phyloP scores from a whole-genome alignment of 345 rosid genomes.

The Citrus trifoliata region DNA sequence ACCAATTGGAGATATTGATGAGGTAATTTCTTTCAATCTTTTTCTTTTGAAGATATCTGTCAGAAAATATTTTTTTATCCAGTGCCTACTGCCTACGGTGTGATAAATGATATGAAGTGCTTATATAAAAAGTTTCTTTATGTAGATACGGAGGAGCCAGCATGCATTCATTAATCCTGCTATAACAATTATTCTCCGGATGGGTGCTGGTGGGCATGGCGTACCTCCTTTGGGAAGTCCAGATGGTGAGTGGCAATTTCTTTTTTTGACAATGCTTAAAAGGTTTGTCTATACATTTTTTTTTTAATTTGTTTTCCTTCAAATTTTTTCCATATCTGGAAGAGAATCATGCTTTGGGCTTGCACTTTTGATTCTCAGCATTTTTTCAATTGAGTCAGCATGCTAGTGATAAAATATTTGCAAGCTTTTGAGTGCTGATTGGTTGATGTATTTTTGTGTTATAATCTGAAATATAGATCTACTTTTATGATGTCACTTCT shows the following conservation, averaged over 20 bases:
- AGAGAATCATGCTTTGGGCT: not conserved
- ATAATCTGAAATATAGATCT: not conserved
- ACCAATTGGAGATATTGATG: constrained; percentile 95
- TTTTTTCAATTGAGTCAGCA: not conserved
- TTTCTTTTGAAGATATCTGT: constrained; percentile 4
- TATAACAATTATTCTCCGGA: constrained; percentile 81
- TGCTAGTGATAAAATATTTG: not conserved
- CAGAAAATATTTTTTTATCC: constrained; percentile 10
- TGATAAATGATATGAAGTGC: constrained; percentile 10
- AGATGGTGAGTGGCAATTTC: constrained; percentile 64
- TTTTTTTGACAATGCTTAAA: constrained; percentile 4
- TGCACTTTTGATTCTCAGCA: not conserved
- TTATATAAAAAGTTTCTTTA: constrained; percentile 14
- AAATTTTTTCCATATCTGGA: not conserved
- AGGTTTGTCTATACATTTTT: not conserved
- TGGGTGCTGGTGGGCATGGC: constrained; percentile 99
- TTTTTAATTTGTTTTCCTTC: not conserved
- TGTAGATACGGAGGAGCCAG: constrained; percentile 90
- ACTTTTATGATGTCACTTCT: not conserved
- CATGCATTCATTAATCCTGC: constrained; percentile 99
- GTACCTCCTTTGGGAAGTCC: constrained; percentile 99
- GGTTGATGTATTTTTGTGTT: not conserved
- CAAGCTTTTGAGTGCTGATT: not conserved
- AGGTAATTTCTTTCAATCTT: constrained; percentile 40
- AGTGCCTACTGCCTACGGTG: not conserved